phyloP scores from a whole-genome alignment of 106 monocot genomes.

The Phalaenopsis equestris region DNA sequence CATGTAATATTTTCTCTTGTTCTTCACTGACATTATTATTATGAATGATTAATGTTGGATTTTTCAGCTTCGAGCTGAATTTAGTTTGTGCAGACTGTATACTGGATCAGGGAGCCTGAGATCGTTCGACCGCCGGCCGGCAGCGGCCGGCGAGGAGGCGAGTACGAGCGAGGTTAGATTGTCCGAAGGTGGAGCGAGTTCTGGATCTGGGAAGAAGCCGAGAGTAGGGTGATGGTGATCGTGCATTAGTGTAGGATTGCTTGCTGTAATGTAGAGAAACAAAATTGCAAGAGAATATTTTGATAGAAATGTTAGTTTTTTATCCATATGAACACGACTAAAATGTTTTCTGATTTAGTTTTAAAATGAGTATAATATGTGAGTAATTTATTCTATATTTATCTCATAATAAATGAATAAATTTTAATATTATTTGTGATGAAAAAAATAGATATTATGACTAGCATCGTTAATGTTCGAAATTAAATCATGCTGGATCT shows the following conservation, averaged over 20 bases:
- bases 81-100: slow-evolving; percentile 72
- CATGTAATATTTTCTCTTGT: no score
- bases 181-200: neutral
- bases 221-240: neutral
- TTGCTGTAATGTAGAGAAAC: neutral
- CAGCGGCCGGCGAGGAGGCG: neutral
- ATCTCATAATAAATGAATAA: no score
- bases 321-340: neutral
- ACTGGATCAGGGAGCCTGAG: slow-evolving; percentile 30
- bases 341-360: no score
- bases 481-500: no score
- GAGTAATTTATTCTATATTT: no score
- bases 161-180: neutral
- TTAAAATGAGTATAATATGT: no score
- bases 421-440: no score
- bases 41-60: neutral
- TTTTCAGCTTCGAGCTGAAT: slow-evolving; percentile 46
- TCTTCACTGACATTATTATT: neutral
- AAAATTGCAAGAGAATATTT: no score
- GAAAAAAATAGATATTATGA: no score
- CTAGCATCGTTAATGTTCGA: no score
- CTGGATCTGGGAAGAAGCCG: neutral
- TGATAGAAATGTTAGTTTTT: neutral
- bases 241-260: neutral
- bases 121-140: slow-evolving; percentile 54